Evolutionary conservation across 805 yeast genomes (phyloP).

Genomic region (Ogataea naganishii): DNA sequence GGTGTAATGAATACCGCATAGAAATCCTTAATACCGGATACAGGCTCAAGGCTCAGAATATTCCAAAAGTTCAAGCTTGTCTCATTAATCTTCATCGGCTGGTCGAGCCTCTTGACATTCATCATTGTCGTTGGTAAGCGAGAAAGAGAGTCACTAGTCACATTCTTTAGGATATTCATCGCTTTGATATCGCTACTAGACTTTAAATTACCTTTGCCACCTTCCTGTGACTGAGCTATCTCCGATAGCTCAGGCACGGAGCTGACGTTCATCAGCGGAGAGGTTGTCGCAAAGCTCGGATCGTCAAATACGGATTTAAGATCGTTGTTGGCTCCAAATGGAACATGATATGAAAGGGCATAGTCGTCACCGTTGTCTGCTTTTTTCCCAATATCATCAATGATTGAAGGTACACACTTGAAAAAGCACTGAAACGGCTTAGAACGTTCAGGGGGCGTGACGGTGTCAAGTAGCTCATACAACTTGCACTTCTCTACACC

Average conservation of each 20-base stretch:
- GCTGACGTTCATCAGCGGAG: slow-evolving; percentile 18
- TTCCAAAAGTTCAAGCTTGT: slow-evolving; percentile 48
- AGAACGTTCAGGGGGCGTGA: slow-evolving; percentile 5
- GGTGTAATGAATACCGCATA: slow-evolving; percentile 38
- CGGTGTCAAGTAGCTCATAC: slow-evolving; percentile 15
- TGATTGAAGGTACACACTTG: too few species aligned
- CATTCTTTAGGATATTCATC: slow-evolving; percentile 7
- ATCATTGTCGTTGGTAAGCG: slow-evolving; percentile 26
- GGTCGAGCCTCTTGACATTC: slow-evolving; percentile 26
- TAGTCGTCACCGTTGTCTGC: too few species aligned
- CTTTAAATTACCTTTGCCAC: too few species aligned
- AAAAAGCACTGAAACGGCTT: too few species aligned
- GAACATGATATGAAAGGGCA: too few species aligned
- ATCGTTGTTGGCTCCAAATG: background rate
- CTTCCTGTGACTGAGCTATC: too few species aligned
- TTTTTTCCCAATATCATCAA: too few species aligned
- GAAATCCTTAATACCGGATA: slow-evolving; percentile 39
- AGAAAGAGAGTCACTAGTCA: slow-evolving; percentile 19
- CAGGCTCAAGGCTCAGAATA: slow-evolving; percentile 47
- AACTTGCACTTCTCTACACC: slow-evolving; percentile 16
- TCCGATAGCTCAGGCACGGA: too few species aligned
- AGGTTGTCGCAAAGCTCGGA: slow-evolving; percentile 26
- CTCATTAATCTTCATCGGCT: slow-evolving; percentile 36
- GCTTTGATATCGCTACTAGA: too few species aligned
- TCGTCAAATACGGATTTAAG: slow-evolving; percentile 24